These are phyloP conservation scores for Penicillium sp. DNA, from an alignment of 2,329 filamentous ascomycete species.

Conservation along the genomic window DNA sequence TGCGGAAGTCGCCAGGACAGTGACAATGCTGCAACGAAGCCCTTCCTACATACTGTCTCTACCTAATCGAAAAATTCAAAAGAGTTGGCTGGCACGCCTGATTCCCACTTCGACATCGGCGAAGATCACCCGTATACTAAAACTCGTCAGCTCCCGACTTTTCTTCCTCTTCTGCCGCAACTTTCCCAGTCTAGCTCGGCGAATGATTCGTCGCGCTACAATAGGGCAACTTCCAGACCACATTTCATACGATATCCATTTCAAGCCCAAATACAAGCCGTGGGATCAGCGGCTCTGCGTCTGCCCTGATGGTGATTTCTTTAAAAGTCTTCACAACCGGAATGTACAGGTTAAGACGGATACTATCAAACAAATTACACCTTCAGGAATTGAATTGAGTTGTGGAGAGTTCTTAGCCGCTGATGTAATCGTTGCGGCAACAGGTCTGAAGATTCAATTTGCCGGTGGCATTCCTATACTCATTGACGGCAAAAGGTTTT, in stretches of 20 bases:
- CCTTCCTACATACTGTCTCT: not conserved
- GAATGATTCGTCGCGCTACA: conserved; percentile 53
- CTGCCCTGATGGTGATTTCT: conserved; percentile 65
- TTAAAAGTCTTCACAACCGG: conserved; percentile 55
- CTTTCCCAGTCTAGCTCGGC: conserved; percentile 57
- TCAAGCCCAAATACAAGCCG: conserved; percentile 67
- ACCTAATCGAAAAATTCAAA: not conserved
- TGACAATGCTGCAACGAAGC: not conserved
- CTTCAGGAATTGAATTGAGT: conserved; percentile 53
- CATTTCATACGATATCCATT: conserved; percentile 64
- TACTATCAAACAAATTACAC: conserved; percentile 56
- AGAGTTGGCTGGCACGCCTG: conserved; percentile 25
- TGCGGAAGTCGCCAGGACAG: conserved; percentile 64
- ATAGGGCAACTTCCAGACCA: conserved; percentile 57
- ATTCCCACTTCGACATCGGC: conserved; percentile 36
- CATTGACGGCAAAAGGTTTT: conserved; percentile 43
- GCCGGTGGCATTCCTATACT: conserved; percentile 49
- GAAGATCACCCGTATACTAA: conserved; percentile 49
- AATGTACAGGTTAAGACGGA: conserved; percentile 61
- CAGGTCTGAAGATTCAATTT: conserved; percentile 46
- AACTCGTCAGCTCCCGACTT: conserved; percentile 52
- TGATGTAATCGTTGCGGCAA: conserved; percentile 51
- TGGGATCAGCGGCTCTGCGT: conserved; percentile 79
- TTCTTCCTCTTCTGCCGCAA: conserved; percentile 58
- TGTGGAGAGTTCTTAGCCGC: conserved; percentile 46